Evolutionary conservation across 2,329 filamentous ascomycete species (phyloP).

Genomic region (Cercospora sesami): DNA sequence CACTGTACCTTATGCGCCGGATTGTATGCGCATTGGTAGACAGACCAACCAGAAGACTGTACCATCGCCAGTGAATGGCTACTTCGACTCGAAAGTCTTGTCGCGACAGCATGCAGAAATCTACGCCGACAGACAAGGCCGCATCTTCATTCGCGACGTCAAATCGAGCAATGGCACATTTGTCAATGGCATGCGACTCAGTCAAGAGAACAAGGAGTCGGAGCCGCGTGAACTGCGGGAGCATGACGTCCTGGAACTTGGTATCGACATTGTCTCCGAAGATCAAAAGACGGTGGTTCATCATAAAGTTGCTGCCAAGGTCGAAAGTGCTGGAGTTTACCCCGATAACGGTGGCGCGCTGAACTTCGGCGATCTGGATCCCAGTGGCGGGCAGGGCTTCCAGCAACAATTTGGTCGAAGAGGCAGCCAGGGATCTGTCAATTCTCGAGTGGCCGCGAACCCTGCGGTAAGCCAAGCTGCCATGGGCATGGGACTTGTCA

Average conservation of each 20-base stretch:
- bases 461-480: constrained; percentile 52
- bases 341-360: constrained; percentile 74
- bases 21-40: constrained; percentile 88
- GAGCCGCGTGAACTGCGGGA: constrained; percentile 92
- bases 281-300: constrained; percentile 98
- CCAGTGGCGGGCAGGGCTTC: constrained; percentile 68
- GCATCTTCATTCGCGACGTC: constrained; percentile 94
- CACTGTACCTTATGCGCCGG: constrained; percentile 86
- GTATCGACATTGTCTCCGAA: constrained; percentile 97
- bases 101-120: constrained; percentile 96
- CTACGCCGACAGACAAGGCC: constrained; percentile 72
- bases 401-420: constrained; percentile 61
- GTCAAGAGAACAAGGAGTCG: constrained; percentile 91
- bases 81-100: constrained; percentile 96
- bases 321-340: constrained; percentile 89
- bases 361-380: constrained; percentile 89
- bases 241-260: constrained; percentile 87
- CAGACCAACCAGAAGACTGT: constrained; percentile 97
- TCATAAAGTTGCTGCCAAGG: constrained; percentile 95
- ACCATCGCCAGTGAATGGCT: constrained; percentile 87
- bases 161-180: constrained; percentile 99
- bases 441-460: constrained; percentile 61
- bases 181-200: constrained; percentile 87
- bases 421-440: constrained; percentile 55
- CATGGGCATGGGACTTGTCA: constrained; percentile 58